Evolutionary conservation across 2,329 filamentous ascomycete species (phyloP).

Genomic region (Endothia cerciana): DNA sequence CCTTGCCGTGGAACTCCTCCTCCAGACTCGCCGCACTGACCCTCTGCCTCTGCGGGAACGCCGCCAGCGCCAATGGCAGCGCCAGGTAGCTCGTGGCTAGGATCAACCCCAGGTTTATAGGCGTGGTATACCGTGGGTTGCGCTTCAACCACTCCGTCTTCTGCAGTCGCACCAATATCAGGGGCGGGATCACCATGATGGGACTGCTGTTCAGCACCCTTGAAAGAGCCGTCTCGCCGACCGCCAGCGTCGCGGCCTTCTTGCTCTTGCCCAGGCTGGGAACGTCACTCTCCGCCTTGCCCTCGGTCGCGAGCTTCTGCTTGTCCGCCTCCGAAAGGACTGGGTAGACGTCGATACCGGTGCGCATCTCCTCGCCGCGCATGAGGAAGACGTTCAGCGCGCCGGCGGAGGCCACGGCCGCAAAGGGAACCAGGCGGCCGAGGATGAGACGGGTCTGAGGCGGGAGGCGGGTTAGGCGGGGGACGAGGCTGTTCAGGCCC

Average conservation of each 20-base stretch:
- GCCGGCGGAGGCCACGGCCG: constrained; percentile 88
- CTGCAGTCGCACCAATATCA: constrained; percentile 85
- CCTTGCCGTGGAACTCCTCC: constrained; percentile 81
- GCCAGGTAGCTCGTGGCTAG: constrained; percentile 85
- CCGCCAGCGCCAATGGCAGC: constrained; percentile 84
- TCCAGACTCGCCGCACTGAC: constrained; percentile 78
- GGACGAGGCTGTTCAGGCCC: constrained; percentile 87
- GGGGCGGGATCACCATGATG: constrained; percentile 93
- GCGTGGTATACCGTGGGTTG: constrained; percentile 75
- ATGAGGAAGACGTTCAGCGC: constrained; percentile 96
- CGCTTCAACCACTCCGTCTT: constrained; percentile 78
- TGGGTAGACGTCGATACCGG: constrained; percentile 90
- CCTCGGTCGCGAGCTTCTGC: constrained; percentile 55
- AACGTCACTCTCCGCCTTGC: constrained; percentile 67
- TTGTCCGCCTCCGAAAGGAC: constrained; percentile 74
- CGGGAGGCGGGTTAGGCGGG: constrained; percentile 75
- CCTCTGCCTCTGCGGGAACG: constrained; percentile 89
- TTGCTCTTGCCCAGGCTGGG: constrained; percentile 82
- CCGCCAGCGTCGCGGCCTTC: constrained; percentile 85
- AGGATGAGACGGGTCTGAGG: constrained; percentile 78
- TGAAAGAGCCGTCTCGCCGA: constrained; percentile 89
- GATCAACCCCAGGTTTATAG: constrained; percentile 87
- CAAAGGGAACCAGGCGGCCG: constrained; percentile 89
- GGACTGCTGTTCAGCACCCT: constrained; percentile 92
- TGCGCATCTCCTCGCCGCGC: constrained; percentile 92